Percentiles rank a stretch among this genome's conserved stretches.
phyloP scores from a whole-genome alignment of 2,329 filamentous ascomycete species.

The Ophiocordyceps camponoti-leonardi region DNA sequence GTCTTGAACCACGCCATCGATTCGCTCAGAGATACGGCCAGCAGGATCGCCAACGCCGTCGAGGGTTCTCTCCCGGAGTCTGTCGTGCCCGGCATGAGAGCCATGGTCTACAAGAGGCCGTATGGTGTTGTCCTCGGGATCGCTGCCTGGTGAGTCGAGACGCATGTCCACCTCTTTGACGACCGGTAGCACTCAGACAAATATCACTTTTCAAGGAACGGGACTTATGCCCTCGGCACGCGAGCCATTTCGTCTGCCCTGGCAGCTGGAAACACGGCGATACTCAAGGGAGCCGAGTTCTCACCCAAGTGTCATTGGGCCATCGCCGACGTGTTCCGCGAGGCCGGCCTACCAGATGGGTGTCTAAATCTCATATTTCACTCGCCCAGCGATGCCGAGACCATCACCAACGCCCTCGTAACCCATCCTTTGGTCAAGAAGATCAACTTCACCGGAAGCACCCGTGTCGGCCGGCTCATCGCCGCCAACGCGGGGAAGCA shows the following conservation, averaged over 20 bases:
- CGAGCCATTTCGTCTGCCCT: conserved; percentile 45
- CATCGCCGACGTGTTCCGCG: conserved; percentile 45
- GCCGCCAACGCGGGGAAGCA: conserved; percentile 51
- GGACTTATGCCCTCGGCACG: conserved; percentile 35
- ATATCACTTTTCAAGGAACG: conserved; percentile 28
- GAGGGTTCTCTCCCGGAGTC: conserved; percentile 19
- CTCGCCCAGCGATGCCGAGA: conserved; percentile 46
- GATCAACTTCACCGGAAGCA: conserved; percentile 75
- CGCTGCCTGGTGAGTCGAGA: conserved; percentile 53
- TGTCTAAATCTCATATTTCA: conserved; percentile 56
- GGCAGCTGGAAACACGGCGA: conserved; percentile 60
- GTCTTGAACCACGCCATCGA: conserved; percentile 19
- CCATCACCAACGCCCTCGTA: conserved; percentile 51
- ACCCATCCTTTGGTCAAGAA: conserved; percentile 53
- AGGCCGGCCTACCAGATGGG: conserved; percentile 62
- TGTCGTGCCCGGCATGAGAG: conserved; percentile 18
- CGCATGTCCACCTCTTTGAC: neutral
- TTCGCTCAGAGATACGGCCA: conserved; percentile 25
- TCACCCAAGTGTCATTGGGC: conserved; percentile 47
- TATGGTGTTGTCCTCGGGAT: conserved; percentile 66
- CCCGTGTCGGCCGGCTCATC: conserved; percentile 55
- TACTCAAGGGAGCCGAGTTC: conserved; percentile 56
- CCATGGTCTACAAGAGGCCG: conserved; percentile 56
- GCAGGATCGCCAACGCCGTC: conserved; percentile 19
- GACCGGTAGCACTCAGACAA: neutral